A percentile compares a stretch with the other conserved stretches of the same genome.
Conservation (phyloP, 768 basidiomycete species). For the Filobasidium floriforme region DNA sequence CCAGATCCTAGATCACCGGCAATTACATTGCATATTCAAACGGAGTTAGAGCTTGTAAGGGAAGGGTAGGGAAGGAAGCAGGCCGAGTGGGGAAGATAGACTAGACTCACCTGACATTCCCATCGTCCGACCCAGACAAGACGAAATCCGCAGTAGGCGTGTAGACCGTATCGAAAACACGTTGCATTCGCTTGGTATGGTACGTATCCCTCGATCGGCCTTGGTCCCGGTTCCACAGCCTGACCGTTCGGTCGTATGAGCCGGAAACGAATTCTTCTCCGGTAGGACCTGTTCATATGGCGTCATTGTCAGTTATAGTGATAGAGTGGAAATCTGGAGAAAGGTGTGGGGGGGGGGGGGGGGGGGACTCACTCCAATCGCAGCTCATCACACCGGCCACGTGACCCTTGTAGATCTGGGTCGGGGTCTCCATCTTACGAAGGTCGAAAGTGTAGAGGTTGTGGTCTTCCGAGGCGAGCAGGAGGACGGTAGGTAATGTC, state of each 20-base stretch:
- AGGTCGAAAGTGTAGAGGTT: conserved; percentile 98
- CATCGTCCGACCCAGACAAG: conserved; percentile 84
- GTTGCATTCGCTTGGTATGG: conserved; percentile 98
- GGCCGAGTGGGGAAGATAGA: background rate
- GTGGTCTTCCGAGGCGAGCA: conserved; percentile 97
- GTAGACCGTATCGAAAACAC: conserved; percentile 84
- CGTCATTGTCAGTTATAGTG: background rate
- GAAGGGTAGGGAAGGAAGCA: no score
- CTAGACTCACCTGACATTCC: conserved; percentile 61
- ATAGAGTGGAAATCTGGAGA: background rate
- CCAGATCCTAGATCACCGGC: conserved; percentile 55
- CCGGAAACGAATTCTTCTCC: conserved; percentile 93
- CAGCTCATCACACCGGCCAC: conserved; percentile 94
- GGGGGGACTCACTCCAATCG: conserved; percentile 63
- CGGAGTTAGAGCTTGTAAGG: no score
- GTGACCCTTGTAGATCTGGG: conserved; percentile 93
- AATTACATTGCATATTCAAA: no score
- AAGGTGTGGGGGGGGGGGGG: background rate
- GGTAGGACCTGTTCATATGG: conserved; percentile 54
- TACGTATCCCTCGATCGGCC: conserved; percentile 82
- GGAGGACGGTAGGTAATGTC: conserved; percentile 79
- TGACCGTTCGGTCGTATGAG: conserved; percentile 87
- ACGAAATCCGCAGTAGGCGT: conserved; percentile 87
- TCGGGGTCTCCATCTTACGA: conserved; percentile 68
- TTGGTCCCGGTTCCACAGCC: conserved; percentile 82